These are phyloP conservation scores for Beauveria rudraprayagi DNA, from an alignment of 2,329 filamentous ascomycete species.

Conservation along the genomic window DNA sequence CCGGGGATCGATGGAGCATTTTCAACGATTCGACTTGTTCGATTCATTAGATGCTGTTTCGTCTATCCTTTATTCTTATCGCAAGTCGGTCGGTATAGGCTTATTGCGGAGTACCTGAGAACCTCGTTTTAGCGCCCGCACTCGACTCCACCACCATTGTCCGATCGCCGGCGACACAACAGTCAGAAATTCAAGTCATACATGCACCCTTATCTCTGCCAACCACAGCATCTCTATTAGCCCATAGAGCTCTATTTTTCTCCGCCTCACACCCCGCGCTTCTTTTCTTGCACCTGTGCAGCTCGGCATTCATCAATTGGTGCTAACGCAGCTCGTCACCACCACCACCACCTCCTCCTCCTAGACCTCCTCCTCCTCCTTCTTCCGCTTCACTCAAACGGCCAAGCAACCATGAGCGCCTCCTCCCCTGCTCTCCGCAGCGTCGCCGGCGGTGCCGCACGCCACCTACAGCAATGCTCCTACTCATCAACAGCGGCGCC, in stretches of 20 bases:
- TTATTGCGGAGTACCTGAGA: too few relatives aligned
- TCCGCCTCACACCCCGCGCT: not conserved
- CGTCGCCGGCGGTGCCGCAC: not conserved
- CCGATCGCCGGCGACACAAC: conserved; percentile 4
- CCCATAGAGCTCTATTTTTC: too few relatives aligned
- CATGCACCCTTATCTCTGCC: not conserved
- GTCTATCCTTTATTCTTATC: not conserved
- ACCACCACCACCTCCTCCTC: not conserved
- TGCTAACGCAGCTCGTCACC: not conserved
- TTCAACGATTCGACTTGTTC: not conserved
- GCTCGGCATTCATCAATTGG: not conserved
- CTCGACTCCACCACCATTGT: conserved; percentile 1
- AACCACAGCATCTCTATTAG: not conserved
- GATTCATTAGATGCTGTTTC: not conserved
- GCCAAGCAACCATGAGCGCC: not conserved
- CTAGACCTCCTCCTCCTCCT: too few relatives aligned
- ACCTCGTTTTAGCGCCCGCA: not conserved
- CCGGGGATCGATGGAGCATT: too few relatives aligned
- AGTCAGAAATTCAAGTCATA: conserved; percentile 3
- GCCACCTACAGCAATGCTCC: conserved; percentile 1
- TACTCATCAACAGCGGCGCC: conserved; percentile 30
- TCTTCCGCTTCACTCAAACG: not conserved
- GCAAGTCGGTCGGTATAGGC: not conserved
- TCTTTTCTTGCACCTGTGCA: not conserved
- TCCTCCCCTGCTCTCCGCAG: not conserved